Percentiles rank a stretch among this genome's conserved stretches.
Conservation (phyloP, 257 asterid genomes). For the Verbascum thapsus region DNA sequence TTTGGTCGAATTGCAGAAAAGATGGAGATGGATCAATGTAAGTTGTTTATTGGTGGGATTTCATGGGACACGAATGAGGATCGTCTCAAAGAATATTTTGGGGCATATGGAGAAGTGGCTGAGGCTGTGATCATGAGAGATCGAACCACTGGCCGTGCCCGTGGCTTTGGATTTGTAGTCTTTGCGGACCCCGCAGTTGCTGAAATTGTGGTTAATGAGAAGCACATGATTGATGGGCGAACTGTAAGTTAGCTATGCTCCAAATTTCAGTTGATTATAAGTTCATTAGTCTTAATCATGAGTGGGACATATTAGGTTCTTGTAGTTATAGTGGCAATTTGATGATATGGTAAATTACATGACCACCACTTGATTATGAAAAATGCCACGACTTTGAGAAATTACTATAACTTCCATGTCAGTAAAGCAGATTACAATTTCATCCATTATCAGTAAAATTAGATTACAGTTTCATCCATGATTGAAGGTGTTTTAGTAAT, state of each 20-base stretch:
- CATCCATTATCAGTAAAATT: no score
- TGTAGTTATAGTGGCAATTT: neutral
- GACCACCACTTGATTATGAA: no score
- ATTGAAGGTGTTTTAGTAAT: no score
- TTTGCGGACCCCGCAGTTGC: constrained; percentile 73
- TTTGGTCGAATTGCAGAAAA: constrained; percentile 43
- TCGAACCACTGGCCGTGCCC: constrained; percentile 81
- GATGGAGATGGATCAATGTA: constrained; percentile 84
- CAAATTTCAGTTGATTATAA: neutral
- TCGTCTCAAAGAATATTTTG: constrained; percentile 70
- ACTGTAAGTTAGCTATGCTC: constrained; percentile 47
- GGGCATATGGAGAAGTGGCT: constrained; percentile 67
- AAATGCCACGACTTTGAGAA: no score
- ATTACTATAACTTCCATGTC: no score
- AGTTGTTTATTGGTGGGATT: constrained; percentile 83
- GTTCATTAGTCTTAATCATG: constrained; percentile 1
- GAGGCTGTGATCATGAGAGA: constrained; percentile 92
- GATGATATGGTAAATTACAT: no score
- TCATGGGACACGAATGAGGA: constrained; percentile 91
- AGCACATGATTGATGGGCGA: constrained; percentile 78
- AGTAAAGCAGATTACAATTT: no score
- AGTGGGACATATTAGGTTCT: neutral
- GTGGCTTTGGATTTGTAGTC: constrained; percentile 85
- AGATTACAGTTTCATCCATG: no score
- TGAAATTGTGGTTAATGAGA: constrained; percentile 77